Percentiles rank a stretch among this genome's conserved stretches.
These are phyloP conservation scores for Phytomonas sp. DNA, from an alignment of 208 protist genomes.

Conservation along the genomic window DNA sequence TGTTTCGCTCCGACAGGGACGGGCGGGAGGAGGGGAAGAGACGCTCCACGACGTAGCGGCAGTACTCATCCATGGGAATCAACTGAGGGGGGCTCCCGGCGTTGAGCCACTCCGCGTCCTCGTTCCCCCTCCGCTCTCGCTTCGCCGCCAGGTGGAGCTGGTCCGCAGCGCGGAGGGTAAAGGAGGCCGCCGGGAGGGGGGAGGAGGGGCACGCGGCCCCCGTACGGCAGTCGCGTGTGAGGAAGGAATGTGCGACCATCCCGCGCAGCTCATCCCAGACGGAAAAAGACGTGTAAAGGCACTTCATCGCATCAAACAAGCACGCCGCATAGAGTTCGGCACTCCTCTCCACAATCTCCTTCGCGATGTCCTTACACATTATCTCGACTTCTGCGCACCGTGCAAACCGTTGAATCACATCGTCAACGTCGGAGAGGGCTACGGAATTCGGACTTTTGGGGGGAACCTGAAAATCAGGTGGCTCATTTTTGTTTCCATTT, in stretches of 20 bases:
- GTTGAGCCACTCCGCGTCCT: not conserved
- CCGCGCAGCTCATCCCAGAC: conserved; percentile 70
- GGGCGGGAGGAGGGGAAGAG: not conserved
- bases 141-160: conserved; percentile 14
- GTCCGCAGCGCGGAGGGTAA: conserved; percentile 14
- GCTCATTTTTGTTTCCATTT: not conserved
- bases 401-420: not conserved
- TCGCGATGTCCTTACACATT: conserved; percentile 51
- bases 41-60: conserved; percentile 40
- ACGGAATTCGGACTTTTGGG: not conserved
- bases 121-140: not conserved
- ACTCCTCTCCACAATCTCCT: conserved; percentile 48
- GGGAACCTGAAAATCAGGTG: not conserved
- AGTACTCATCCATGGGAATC: conserved; percentile 51
- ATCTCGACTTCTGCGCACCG: conserved; percentile 20
- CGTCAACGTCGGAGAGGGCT: not conserved
- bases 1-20: not conserved
- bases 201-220: conserved; percentile 8
- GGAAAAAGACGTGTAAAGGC: conserved; percentile 55
- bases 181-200: conserved; percentile 10
- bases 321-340: conserved; percentile 44
- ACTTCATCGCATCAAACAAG: conserved; percentile 45
- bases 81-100: conserved; percentile 15
- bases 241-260: conserved; percentile 45
- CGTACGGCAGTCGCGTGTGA: conserved; percentile 28